Percentiles rank a stretch among this genome's conserved stretches.
Conservation (phyloP, 345 rosid genomes). For the Melastoma malabathricum region DNA sequence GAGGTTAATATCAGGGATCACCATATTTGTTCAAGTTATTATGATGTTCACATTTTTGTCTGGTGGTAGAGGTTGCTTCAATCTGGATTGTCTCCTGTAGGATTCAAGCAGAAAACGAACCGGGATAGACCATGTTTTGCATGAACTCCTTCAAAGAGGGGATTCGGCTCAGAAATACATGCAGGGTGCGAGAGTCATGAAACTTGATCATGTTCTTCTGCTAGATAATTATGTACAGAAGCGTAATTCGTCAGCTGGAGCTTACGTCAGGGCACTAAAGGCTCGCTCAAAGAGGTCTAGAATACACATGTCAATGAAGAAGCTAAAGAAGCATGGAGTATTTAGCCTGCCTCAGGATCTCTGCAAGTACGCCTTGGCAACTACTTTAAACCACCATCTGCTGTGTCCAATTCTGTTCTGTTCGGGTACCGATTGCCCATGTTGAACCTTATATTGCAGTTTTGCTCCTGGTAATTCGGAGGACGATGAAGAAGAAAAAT, state of each 20-base stretch:
- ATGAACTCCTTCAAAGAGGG: slow-evolving; percentile 65
- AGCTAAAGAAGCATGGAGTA: slow-evolving; percentile 36
- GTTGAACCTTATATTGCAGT: no score
- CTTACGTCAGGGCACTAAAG: slow-evolving; percentile 27
- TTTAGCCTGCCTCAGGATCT: slow-evolving; percentile 9
- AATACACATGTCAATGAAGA: slow-evolving; percentile 61
- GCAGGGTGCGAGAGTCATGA: slow-evolving; percentile 53
- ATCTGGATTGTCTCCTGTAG: slow-evolving; percentile 19
- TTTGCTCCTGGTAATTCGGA: no score
- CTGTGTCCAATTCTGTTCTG: no score
- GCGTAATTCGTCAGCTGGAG: slow-evolving; percentile 25
- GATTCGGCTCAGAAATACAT: slow-evolving; percentile 70
- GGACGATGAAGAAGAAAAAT: no score
- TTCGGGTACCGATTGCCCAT: no score
- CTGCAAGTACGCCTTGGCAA: slow-evolving; percentile 38
- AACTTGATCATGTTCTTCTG: slow-evolving; percentile 59
- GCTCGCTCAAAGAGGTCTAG: slow-evolving; percentile 67
- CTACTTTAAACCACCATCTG: no score
- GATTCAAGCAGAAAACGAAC: slow-evolving; percentile 36
- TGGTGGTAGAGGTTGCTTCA: neutral
- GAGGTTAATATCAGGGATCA: slow-evolving; percentile 17
- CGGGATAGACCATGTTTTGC: slow-evolving; percentile 43
- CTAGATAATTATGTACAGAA: slow-evolving; percentile 63
- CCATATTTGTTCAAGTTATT: neutral
- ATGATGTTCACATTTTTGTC: neutral